A percentile compares a stretch with the other conserved stretches of the same genome.
Conservation (phyloP, 352 stramenopile genomes). For the Phytophthora lateralis region DNA sequence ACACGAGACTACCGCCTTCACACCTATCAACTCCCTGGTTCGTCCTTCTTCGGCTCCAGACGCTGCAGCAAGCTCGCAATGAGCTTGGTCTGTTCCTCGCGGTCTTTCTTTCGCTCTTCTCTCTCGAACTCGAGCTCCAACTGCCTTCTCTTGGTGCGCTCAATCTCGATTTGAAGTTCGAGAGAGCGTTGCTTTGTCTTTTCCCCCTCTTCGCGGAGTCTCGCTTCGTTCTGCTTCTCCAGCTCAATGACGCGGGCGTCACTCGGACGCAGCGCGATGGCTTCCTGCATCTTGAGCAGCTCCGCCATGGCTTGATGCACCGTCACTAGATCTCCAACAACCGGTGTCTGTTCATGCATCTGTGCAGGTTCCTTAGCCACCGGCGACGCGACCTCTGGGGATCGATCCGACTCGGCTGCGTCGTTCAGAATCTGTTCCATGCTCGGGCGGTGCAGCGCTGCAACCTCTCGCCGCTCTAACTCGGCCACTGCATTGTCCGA, state of each 20-base stretch:
- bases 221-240: conserved; percentile 31
- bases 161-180: conserved; percentile 35
- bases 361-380: conserved; percentile 6
- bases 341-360: neutral
- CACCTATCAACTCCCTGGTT: neutral
- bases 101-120: conserved; percentile 37
- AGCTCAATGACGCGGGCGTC: conserved; percentile 19
- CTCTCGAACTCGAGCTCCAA: conserved; percentile 34
- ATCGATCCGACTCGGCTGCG: neutral
- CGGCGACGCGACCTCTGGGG: neutral
- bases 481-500: conserved; percentile 10
- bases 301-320: conserved; percentile 26
- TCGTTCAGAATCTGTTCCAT: conserved; percentile 10
- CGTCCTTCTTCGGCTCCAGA: conserved; percentile 23
- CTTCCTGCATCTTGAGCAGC: conserved; percentile 31
- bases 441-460: conserved; percentile 4
- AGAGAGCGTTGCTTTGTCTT: conserved; percentile 33
- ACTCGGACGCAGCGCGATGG: conserved; percentile 10
- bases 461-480: conserved; percentile 1
- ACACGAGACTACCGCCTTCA: neutral
- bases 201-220: conserved; percentile 34
- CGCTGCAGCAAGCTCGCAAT: conserved; percentile 28
- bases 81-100: conserved; percentile 33
- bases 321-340: conserved; percentile 18
- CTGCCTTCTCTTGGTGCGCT: conserved; percentile 32